Conservation (phyloP, 176 grass and related monocot genomes). For the Elymus sibiricus region DNA sequence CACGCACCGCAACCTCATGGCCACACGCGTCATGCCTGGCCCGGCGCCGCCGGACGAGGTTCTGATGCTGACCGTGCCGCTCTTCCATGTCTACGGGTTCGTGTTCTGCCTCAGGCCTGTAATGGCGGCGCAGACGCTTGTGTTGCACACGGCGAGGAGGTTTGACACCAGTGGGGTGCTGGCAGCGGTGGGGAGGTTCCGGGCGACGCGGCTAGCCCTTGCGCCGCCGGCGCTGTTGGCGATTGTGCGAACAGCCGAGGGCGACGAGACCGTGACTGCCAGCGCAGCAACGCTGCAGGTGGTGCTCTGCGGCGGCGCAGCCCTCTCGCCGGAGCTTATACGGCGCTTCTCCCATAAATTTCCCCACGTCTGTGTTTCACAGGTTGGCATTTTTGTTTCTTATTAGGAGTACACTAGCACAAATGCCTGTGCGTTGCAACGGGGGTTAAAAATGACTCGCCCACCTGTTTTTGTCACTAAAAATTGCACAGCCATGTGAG, state of each 20-base stretch:
- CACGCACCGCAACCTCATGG: slow-evolving; percentile 44
- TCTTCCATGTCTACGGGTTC: slow-evolving; percentile 58
- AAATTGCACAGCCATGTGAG: too few species aligned
- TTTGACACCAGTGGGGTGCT: slow-evolving; percentile 33
- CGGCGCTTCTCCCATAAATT: slow-evolving; percentile 32
- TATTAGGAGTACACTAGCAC: too few species aligned
- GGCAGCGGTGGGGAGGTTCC: background rate
- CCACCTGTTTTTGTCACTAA: too few species aligned
- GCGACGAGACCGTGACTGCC: background rate
- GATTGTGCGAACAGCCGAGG: slow-evolving; percentile 23
- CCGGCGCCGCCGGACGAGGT: background rate
- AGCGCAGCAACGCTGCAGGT: background rate
- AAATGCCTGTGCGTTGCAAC: too few species aligned
- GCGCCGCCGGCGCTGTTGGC: slow-evolving; percentile 38
- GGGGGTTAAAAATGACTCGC: too few species aligned
- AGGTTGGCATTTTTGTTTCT: slow-evolving; percentile 22
- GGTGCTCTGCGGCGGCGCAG: slow-evolving; percentile 29
- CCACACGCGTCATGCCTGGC: background rate
- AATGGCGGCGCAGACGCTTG: slow-evolving; percentile 13
- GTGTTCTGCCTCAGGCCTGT: slow-evolving; percentile 25
- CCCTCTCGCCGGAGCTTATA: slow-evolving; percentile 6
- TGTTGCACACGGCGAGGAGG: slow-evolving; percentile 31
- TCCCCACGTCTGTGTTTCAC: background rate
- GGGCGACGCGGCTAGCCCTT: slow-evolving; percentile 25
- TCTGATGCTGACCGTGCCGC: slow-evolving; percentile 35